Conservation (phyloP, 176 grass and related monocot genomes). For the Tillandsia fasciculata region DNA sequence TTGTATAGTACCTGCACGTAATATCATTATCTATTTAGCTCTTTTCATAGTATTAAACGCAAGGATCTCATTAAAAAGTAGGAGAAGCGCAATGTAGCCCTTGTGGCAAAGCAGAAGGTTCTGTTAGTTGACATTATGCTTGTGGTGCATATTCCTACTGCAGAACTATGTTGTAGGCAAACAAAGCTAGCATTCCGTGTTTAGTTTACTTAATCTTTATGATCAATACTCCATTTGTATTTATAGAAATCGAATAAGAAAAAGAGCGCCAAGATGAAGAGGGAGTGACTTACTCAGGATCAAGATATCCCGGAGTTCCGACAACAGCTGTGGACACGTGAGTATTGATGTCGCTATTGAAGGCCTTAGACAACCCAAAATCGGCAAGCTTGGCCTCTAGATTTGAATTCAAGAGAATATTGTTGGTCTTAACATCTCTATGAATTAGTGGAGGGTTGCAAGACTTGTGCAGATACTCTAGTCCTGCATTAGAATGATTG, state of each 20-base stretch:
- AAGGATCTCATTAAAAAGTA: too few relatives aligned
- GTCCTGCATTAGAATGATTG: conserved; percentile 15
- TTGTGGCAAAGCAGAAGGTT: too few relatives aligned
- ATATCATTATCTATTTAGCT: not conserved
- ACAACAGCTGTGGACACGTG: conserved; percentile 22
- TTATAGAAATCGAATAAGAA: not conserved
- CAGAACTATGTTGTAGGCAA: too few relatives aligned
- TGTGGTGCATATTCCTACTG: too few relatives aligned
- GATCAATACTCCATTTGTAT: too few relatives aligned
- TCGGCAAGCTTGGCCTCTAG: conserved; percentile 61
- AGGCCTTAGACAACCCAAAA: conserved; percentile 48
- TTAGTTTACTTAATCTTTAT: too few relatives aligned
- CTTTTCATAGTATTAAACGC: too few relatives aligned
- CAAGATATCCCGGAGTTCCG: conserved; percentile 46
- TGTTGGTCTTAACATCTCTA: conserved; percentile 48
- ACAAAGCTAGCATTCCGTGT: too few relatives aligned
- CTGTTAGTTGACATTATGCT: too few relatives aligned
- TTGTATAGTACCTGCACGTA: not conserved
- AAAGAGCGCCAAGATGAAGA: not conserved
- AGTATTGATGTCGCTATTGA: conserved; percentile 2
- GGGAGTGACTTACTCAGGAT: conserved; percentile 38
- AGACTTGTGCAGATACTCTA: conserved; percentile 47
- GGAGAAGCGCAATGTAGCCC: too few relatives aligned
- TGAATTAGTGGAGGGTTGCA: conserved; percentile 43
- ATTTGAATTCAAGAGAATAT: conserved; percentile 39